phyloP scores from a whole-genome alignment of 2,329 filamentous ascomycete species.

The Fusarium subtropicale region DNA sequence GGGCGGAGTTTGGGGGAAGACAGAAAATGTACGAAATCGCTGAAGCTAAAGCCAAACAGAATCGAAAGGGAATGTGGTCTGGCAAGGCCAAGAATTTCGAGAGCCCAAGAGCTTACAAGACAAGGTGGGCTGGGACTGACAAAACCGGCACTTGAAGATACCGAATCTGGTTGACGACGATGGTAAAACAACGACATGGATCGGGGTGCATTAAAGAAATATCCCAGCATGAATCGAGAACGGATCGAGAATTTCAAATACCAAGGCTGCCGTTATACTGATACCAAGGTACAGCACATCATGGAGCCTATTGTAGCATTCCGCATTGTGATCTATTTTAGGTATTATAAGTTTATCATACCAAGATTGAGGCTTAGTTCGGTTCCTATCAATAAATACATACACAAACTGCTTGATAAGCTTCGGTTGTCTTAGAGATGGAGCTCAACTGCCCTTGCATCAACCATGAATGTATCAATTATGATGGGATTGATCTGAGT shows the following conservation, averaged over 20 bases:
- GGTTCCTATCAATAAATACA: not conserved
- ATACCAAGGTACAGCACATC: not conserved
- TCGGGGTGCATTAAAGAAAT: slow-evolving; percentile 21
- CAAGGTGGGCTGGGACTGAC: slow-evolving; percentile 48
- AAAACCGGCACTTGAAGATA: slow-evolving; percentile 31
- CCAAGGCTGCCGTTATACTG: not conserved
- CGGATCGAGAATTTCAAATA: not conserved
- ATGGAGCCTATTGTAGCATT: not conserved
- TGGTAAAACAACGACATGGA: not conserved
- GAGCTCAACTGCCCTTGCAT: not conserved
- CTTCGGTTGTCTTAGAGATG: not conserved
- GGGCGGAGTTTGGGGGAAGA: slow-evolving; percentile 85
- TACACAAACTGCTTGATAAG: not conserved
- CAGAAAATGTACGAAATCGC: slow-evolving; percentile 73
- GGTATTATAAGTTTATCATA: not conserved
- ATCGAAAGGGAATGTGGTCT: slow-evolving; percentile 80
- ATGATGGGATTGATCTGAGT: slow-evolving; percentile 13
- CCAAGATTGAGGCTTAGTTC: slow-evolving; percentile 1
- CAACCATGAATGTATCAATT: slow-evolving; percentile 2
- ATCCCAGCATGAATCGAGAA: slow-evolving; percentile 15
- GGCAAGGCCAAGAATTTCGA: slow-evolving; percentile 73
- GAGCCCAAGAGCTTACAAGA: slow-evolving; percentile 91
- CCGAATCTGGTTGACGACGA: slow-evolving; percentile 11
- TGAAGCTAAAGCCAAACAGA: slow-evolving; percentile 73
- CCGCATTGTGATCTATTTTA: slow-evolving; percentile 19